A percentile compares a stretch with the other conserved stretches of the same genome.
Evolutionary conservation across 2,329 filamentous ascomycete genomes (phyloP).

Genomic region (Penicillium frequentans): DNA sequence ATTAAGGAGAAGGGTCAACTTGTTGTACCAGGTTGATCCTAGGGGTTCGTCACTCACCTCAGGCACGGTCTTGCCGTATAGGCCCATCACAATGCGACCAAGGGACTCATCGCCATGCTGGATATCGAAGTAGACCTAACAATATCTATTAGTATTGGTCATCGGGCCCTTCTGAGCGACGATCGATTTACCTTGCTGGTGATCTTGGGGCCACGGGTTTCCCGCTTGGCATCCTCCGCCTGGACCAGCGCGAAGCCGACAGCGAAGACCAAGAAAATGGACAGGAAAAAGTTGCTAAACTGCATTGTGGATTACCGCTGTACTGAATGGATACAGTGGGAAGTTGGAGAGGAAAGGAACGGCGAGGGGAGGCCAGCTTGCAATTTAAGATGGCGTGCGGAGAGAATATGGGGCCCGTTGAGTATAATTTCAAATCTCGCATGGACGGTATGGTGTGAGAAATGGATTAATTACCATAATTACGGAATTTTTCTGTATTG

Average conservation of each 20-base stretch:
- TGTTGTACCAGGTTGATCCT: background rate
- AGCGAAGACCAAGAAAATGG: constrained; percentile 73
- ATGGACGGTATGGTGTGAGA: rapidly evolving
- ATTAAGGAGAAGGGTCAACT: constrained; percentile 11
- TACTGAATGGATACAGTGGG: constrained; percentile 15
- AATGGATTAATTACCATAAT: background rate
- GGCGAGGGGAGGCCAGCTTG: constrained; percentile 37
- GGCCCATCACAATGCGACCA: constrained; percentile 62
- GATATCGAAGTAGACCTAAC: constrained; percentile 65
- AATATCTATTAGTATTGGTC: constrained; percentile 10
- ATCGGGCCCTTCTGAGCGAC: background rate
- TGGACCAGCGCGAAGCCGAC: constrained; percentile 72
- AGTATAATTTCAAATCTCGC: background rate
- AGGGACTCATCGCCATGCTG: constrained; percentile 62
- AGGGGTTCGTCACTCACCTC: constrained; percentile 48
- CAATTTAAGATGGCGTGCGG: constrained; percentile 25
- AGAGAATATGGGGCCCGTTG: constrained; percentile 8
- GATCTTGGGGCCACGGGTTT: constrained; percentile 75
- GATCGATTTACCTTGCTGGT: constrained; percentile 70
- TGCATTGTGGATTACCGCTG: constrained; percentile 31
- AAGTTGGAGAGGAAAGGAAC: constrained; percentile 13
- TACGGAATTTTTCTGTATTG: background rate
- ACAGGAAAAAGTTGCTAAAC: constrained; percentile 44
- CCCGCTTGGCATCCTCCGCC: constrained; percentile 66
- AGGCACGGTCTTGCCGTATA: constrained; percentile 68